phyloP scores from a whole-genome alignment of 768 basidiomycete species.

The Galerina marginata region DNA sequence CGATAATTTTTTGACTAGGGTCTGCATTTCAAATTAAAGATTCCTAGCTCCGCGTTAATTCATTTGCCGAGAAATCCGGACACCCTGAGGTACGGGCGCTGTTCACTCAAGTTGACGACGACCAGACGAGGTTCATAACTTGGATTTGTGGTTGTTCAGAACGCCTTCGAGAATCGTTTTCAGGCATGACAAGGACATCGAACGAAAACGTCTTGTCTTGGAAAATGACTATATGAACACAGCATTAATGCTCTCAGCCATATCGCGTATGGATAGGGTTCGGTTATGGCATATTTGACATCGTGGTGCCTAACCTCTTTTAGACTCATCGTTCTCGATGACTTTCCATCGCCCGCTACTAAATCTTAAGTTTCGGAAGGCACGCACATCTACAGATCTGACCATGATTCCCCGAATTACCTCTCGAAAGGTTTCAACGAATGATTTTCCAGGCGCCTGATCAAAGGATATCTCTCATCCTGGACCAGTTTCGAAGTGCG shows the following conservation, averaged over 20 bases:
- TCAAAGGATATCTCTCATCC: conserved; percentile 35
- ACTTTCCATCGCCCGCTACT: conserved; percentile 33
- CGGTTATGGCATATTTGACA: conserved; percentile 40
- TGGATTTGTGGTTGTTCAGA: conserved; percentile 3
- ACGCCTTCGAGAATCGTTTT: conserved; percentile 20
- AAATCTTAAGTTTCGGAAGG: conserved; percentile 45
- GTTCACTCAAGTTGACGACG: conserved; percentile 8
- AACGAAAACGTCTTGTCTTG: conserved; percentile 18
- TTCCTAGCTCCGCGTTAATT: conserved; percentile 28
- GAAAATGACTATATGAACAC: conserved; percentile 13
- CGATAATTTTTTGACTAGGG: conserved; percentile 20
- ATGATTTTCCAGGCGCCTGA: conserved; percentile 45
- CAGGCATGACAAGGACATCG: conserved; percentile 15
- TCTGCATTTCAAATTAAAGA: conserved; percentile 22
- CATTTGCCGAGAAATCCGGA: conserved; percentile 21
- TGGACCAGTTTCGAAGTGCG: conserved; percentile 37
- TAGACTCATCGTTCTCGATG: conserved; percentile 40
- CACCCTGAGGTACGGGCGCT: conserved; percentile 5
- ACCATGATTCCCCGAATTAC: conserved; percentile 41
- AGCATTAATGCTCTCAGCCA: conserved; percentile 24
- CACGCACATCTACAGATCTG: conserved; percentile 48
- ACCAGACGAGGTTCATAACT: neutral
- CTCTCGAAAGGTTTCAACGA: conserved; percentile 35
- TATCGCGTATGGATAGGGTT: conserved; percentile 27
- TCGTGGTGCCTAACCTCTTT: conserved; percentile 47